Evolutionary conservation across 768 basidiomycete species (phyloP).

Genomic region (Boletus pseudo-olivaceus): DNA sequence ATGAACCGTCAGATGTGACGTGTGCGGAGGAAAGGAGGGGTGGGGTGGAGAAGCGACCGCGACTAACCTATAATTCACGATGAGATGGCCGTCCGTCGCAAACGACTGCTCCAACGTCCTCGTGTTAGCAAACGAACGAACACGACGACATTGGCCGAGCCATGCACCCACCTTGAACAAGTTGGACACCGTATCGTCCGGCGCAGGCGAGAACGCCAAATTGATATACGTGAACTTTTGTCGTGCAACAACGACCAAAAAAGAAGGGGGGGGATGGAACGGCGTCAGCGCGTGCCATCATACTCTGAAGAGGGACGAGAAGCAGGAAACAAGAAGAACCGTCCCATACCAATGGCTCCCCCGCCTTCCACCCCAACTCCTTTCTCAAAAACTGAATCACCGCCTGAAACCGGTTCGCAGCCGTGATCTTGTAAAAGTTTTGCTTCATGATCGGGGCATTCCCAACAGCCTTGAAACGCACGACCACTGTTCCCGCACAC

Average conservation of each 20-base stretch:
- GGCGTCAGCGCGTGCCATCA: conserved; percentile 22
- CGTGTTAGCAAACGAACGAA: conserved; percentile 1
- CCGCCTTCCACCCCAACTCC: conserved; percentile 82
- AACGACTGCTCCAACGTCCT: conserved; percentile 55
- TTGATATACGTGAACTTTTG: conserved; percentile 73
- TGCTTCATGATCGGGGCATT: conserved; percentile 99
- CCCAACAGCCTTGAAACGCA: conserved; percentile 96
- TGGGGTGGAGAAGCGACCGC: too few species aligned
- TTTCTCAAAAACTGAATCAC: conserved; percentile 91
- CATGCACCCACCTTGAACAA: conserved; percentile 52
- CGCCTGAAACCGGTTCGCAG: conserved; percentile 90
- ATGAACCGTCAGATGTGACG: conserved; percentile 1
- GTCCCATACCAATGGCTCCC: conserved; percentile 73
- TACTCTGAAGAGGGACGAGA: neutral
- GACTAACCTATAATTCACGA: conserved; percentile 84
- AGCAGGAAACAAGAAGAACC: neutral
- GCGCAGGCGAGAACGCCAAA: conserved; percentile 71
- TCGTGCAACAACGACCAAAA: neutral
- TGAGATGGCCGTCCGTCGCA: conserved; percentile 82
- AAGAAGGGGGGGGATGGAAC: neutral
- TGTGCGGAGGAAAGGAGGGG: neutral
- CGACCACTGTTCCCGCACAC: conserved; percentile 60
- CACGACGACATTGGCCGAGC: neutral
- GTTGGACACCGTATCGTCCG: conserved; percentile 71
- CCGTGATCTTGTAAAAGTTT: conserved; percentile 97